Base-by-base conservation (phyloP, 2,329 filamentous ascomycete genomes). In the Fusarium coffeatum region DNA sequence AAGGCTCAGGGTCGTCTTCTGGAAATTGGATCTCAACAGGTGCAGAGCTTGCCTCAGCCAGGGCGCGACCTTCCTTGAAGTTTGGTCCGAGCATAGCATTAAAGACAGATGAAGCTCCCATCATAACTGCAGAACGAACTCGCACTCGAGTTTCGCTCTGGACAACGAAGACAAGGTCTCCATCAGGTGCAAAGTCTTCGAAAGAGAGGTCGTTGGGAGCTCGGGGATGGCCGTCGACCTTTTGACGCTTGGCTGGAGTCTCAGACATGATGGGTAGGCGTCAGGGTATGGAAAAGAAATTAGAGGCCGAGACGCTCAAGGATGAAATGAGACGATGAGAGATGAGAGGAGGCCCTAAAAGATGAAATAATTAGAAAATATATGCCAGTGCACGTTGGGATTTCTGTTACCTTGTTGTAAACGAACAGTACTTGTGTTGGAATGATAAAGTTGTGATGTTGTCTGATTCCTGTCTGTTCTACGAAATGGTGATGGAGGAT, bases 21-120 rank as follows among this genome's bases (percentile, higher is more conserved):
- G 65, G 64, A 1, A 67, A 25, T n/a, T 30, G 0, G 6, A 67
- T 63, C 6, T 58, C 37, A 2, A 23, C 16, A 3, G 30, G 42
- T 8, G 5, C 1, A 2, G 13, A 5, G 1, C 18, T 13, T 20
- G 62, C 8, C 2, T 18, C 12, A 0, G 30, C 51, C 12, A 43
- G 16, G 10, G 41, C 37, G 4, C 20, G 41, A 3, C 65, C 65
- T 16, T 68, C 63, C 11, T 30, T 43, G 43, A 68, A 68, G 2
- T 25, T 46, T 1, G 49, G 41, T 2, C 28, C 30, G 5, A 68
- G 28, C 64, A 68, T 68, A 2, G 10, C 9, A n/a, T n/a, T n/a
- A n/a, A n/a, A n/a, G n/a, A n/a, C n/a, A n/a, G n/a, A n/a, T n/a
- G n/a, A n/a, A n/a, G n/a, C n/a, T n/a, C n/a, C n/a, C n/a, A n/a